Conservation (phyloP, 2,329 filamentous ascomycete genomes). For the Metarhizium sp. region DNA sequence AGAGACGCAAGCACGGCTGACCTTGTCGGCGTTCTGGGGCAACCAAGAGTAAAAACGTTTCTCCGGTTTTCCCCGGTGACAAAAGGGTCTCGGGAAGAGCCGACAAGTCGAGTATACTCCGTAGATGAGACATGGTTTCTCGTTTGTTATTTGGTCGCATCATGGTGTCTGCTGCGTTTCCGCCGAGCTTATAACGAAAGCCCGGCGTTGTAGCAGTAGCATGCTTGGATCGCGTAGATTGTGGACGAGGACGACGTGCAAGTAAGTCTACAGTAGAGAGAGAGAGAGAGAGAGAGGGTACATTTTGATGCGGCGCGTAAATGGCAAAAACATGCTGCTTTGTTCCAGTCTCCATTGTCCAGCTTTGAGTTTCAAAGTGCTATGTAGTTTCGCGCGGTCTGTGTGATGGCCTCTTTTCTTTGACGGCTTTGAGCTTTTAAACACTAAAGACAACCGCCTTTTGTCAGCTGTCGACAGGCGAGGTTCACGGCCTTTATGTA, state of each 20-base stretch:
- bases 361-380: neutral
- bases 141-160: no score
- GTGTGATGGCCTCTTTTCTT: neutral
- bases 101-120: neutral
- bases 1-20: neutral
- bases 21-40: neutral
- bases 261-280: no score
- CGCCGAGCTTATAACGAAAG: no score
- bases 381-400: neutral
- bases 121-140: neutral
- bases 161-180: no score
- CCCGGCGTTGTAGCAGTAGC: no score
- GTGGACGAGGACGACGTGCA: no score
- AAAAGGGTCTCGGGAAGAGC: neutral
- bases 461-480: neutral
- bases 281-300: neutral
- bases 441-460: no score
- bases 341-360: neutral
- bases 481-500: neutral
- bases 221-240: no score
- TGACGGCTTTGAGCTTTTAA: neutral
- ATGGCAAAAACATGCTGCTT: neutral
- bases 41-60: neutral
- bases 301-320: neutral
- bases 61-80: neutral